phyloP scores from a whole-genome alignment of 2,329 filamentous ascomycete species.

The Amauroascus niger region DNA sequence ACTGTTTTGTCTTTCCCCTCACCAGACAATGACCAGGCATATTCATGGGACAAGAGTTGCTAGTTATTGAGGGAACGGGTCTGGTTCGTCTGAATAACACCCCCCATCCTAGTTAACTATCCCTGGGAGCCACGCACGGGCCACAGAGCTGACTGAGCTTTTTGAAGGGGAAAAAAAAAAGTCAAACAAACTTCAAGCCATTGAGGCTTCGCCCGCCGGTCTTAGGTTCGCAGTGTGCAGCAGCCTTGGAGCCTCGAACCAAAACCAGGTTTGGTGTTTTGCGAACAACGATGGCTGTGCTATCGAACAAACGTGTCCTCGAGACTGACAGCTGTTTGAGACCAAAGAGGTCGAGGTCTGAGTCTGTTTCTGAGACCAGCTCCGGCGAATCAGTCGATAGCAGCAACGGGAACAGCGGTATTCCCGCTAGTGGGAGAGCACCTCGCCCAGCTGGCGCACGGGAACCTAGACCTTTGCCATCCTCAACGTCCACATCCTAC shows the following conservation, averaged over 20 bases:
- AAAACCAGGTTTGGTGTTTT: not conserved
- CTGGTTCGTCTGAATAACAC: not conserved
- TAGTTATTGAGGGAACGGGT: not conserved
- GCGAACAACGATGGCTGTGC: not conserved
- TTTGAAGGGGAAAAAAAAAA: not conserved
- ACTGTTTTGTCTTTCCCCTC: not conserved
- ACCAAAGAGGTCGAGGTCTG: not conserved
- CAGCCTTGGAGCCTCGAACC: not conserved
- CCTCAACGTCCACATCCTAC: constrained; percentile 13
- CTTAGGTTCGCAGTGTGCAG: not conserved
- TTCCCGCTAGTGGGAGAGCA: not conserved
- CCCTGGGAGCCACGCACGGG: not conserved
- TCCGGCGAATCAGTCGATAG: not conserved
- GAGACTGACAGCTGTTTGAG: not conserved
- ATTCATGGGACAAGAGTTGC: not conserved
- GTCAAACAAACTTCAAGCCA: constrained; percentile 1
- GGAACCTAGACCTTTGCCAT: not conserved
- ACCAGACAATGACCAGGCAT: no score
- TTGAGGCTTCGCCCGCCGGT: not conserved
- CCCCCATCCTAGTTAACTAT: not conserved
- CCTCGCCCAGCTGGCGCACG: not conserved
- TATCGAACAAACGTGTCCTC: not conserved
- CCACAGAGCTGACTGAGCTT: not conserved
- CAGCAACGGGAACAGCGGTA: not conserved
- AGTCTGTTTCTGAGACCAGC: not conserved